Conservation (phyloP, 2,329 filamentous ascomycete genomes). For the Chaetomiaceae sp. region DNA sequence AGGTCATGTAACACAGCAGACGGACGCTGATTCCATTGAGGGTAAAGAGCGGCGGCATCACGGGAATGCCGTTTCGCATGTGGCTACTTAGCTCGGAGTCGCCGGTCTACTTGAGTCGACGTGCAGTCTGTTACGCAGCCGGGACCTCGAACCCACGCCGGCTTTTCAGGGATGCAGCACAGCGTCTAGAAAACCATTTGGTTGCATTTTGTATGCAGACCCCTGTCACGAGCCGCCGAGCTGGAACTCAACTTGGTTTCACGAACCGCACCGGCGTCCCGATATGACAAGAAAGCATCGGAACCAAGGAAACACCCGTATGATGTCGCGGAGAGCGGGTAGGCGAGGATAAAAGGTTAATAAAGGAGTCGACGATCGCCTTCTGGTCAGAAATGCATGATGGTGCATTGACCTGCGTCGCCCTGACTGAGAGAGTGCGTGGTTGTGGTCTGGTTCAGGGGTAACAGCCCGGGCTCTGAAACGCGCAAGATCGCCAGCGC, state of each 20-base stretch:
- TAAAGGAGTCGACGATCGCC: background rate
- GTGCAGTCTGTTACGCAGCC: too few species aligned
- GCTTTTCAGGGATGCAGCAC: background rate
- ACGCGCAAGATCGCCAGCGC: slow-evolving; percentile 5
- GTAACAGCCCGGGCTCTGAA: background rate
- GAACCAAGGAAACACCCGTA: background rate
- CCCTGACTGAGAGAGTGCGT: background rate
- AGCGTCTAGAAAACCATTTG: background rate
- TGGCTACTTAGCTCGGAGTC: background rate
- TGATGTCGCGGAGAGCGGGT: background rate
- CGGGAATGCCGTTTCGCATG: too few species aligned
- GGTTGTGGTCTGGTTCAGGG: slow-evolving; percentile 4
- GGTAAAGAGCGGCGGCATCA: too few species aligned
- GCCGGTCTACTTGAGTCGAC: background rate
- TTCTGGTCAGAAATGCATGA: slow-evolving; percentile 1
- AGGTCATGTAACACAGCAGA: too few species aligned
- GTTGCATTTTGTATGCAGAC: background rate
- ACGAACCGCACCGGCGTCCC: background rate
- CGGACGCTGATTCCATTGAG: too few species aligned
- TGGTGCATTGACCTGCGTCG: background rate
- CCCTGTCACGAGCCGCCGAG: background rate
- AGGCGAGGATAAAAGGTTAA: background rate
- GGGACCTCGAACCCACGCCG: background rate
- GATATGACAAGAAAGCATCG: background rate
- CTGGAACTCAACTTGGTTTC: slow-evolving; percentile 2